phyloP scores from a whole-genome alignment of 2,329 filamentous ascomycete genomes.

The Didymellaceae sp. region DNA sequence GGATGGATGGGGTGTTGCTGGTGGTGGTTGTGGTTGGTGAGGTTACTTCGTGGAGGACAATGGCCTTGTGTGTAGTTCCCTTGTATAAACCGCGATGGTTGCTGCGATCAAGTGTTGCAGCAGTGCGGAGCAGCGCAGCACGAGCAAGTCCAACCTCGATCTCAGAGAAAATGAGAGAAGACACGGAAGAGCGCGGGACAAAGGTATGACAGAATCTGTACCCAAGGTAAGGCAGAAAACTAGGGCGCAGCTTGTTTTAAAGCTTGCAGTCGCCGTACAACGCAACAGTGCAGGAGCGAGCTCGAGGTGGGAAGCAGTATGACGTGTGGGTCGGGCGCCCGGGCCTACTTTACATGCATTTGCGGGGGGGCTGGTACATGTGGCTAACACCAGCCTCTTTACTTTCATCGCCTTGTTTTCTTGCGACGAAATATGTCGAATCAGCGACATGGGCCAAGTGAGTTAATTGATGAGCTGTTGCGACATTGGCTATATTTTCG shows the following conservation, averaged over 20 bases:
- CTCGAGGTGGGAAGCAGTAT: conserved; percentile 13
- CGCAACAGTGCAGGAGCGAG: conserved; percentile 18
- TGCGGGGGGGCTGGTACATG: conserved; percentile 17
- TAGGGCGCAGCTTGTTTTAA: conserved; percentile 11
- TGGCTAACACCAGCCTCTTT: conserved; percentile 12
- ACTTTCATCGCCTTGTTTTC: conserved; percentile 9
- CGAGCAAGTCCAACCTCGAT: not conserved
- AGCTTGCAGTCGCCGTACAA: conserved; percentile 15
- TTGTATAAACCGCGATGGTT: not conserved
- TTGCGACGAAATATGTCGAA: conserved; percentile 3
- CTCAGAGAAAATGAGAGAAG: not conserved
- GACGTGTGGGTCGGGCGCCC: conserved; percentile 14
- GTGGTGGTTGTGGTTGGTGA: too few relatives aligned
- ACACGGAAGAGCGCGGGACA: not conserved
- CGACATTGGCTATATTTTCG: not conserved
- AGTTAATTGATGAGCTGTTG: not conserved
- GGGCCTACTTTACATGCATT: conserved; percentile 1
- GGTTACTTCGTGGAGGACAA: not conserved
- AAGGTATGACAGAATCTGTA: conserved; percentile 9
- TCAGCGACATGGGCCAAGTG: conserved; percentile 5
- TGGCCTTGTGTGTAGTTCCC: conserved; percentile 1
- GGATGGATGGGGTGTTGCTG: conserved; percentile 3
- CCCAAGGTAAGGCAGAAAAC: conserved; percentile 5
- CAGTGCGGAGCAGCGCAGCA: not conserved
- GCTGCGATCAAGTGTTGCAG: not conserved